Evolutionary conservation across 2,329 filamentous ascomycete genomes (phyloP), one percentile per base, ranked within the genome.

Genomic region (Alternaria sp.): DNA sequence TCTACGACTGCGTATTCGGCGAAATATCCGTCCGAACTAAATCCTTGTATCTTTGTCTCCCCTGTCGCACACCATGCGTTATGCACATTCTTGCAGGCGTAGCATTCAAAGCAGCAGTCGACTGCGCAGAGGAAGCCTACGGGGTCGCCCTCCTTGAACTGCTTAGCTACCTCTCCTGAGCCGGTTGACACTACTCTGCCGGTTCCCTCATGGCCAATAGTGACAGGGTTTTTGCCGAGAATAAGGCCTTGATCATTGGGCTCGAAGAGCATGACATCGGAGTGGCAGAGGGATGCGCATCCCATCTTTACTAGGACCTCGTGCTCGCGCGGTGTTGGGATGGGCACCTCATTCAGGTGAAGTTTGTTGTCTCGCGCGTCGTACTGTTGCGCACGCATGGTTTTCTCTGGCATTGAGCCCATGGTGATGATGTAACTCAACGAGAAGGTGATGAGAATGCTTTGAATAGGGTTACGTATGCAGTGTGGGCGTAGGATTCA

Each of bases 311-410:
- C 74, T 16, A 81, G 72, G 22, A 81, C 40, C 65, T 84, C 74
- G 63, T 82, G 79, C 25, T 75, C 74, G 30, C 74, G 73, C 4
- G 82, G 81, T 28, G 72, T 70, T 4, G 83, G 82, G 34, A 84
- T 76, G 9, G 81, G 78, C 28, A 85, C 71, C 41, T 80, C 72
- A 55, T 84, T 83, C 57, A 84, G 77, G 36, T 78, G 71, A 11
- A 80, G 65, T 54, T 76, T 74, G 57, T 79, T 78, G 61, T 78
- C 75, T 32, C 70, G 66, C 11, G 63, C 59, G 41, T 78, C 74
- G 48, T 76, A 78, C 63, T 76, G 73, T 46, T 74, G 71, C 51
- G 73, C 73, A 22, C 52, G 59, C 71, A 73, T 74, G 2, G 68
- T 75, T 49, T 69, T 68, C 25, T 45, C 54, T 52, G 64, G 25